Evolutionary conservation across 306 rosid genomes (phyloP), one percentile per base, ranked within the genome.

Genomic region (Begonia peltatifolia): DNA sequence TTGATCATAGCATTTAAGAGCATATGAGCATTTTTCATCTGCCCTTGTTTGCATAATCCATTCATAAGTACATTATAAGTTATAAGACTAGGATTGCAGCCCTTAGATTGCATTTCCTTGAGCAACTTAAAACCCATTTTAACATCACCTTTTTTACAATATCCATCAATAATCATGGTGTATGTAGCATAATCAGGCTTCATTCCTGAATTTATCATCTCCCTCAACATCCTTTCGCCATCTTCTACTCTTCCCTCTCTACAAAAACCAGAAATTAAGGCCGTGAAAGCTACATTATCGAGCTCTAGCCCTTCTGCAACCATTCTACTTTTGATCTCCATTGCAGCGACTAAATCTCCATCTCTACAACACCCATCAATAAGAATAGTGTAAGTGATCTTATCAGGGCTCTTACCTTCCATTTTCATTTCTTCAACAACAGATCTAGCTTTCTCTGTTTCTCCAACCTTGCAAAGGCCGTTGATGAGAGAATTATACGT

Each of bases 11-110:
- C 89, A 62, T 82, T 79, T 60, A 88, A 67, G 36, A 88, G 74
- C 95, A 79, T 82, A 53, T 65, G 47, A 4, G 96, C 96, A 70
- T 88, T 88, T 71, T 77, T 88, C 93, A 84, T 75, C 87, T 88
- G 97, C 57, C 97, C 97, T 68, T 68, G 81, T 66, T 79, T 88
- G 73, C 97, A 84, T 8, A 84, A 51, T 55, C 93, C 95, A 62
- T 82, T 82, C 93, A 88, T 79, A 14, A 88, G 89, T n/a, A 69
- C 93, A 61, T 88, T 88, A 63, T 88, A 82, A 13, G 93, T 77
- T 51, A 80, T 84, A 63, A 84, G 78, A 20, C 80, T 76, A 0
- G 95, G 95, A 2, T 71, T 56, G 57, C 48, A 76, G 12, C 87
- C 87, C 51, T 60, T 74, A 13, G 61, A 62, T 65, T 77, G 95